A percentile compares a stretch with the other conserved stretches of the same genome.
Conservation (phyloP, 345 rosid genomes). For the Eucalyptus curtisii region DNA sequence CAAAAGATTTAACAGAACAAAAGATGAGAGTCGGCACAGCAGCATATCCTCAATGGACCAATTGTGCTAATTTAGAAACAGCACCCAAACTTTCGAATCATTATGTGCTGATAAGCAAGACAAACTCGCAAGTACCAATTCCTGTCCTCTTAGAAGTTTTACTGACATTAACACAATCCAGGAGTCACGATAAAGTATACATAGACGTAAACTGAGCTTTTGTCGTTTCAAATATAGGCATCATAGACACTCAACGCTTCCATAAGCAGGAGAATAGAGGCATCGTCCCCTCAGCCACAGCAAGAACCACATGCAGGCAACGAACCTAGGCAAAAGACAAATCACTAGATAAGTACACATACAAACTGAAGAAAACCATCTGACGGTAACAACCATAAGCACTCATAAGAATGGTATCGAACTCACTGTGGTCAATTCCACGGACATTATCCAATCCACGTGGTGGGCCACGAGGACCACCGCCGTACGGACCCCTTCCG, state of each 20-base stretch:
- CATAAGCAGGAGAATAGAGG: not conserved
- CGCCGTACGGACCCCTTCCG: constrained; percentile 57
- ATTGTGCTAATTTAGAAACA: not conserved
- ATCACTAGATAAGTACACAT: not conserved
- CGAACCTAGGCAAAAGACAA: constrained; percentile 22
- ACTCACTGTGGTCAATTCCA: constrained; percentile 63
- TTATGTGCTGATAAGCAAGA: not conserved
- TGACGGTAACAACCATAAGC: not conserved
- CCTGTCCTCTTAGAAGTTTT: not conserved
- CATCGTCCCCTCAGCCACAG: constrained; percentile 14
- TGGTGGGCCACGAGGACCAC: constrained; percentile 65
- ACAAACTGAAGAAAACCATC: not conserved
- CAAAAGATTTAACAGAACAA: not conserved
- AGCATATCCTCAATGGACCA: not conserved
- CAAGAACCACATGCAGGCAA: constrained; percentile 81
- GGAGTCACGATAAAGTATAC: not conserved
- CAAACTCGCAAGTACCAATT: not conserved
- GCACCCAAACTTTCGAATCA: not conserved
- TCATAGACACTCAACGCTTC: not conserved
- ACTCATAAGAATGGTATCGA: not conserved
- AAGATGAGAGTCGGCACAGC: not conserved
- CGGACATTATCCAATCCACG: constrained; percentile 74
- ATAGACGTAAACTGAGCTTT: not conserved
- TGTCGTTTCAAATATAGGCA: not conserved
- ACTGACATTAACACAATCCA: not conserved